Evolutionary conservation across 2,329 filamentous ascomycete species (phyloP), one percentile per base, ranked within the genome.

Genomic region (Clonostachys sp.): DNA sequence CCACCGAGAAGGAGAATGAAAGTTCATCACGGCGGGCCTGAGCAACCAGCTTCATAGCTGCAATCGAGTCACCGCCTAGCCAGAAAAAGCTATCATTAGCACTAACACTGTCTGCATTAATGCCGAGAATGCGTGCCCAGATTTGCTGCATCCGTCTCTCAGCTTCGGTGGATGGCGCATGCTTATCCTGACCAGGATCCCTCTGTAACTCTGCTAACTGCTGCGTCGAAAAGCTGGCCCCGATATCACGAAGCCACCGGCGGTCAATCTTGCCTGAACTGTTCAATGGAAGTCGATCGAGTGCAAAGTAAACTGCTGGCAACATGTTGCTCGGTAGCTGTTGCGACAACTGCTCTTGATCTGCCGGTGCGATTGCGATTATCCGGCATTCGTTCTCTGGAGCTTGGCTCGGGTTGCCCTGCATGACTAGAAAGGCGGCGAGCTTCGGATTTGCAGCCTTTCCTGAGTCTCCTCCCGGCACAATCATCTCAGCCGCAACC

Each of bases 71-170:
- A 33, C 73, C 73, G 9, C 73, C 73, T 0, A 74, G 63, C 1
- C 61, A 61, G 61, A 77, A 75, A 55, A 77, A 76, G 55, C 68
- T 72, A 51, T 74, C 67, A 5, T 70, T 64, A 2, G 64, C 50
- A 4, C 57, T 51, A 24, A 67, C 47, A 6, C 60, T 55, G n/a
- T 34, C n/a, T 24, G 41, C 8, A 12, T 43, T 24, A 6, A 43
- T 8, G 41, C 13, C n/a, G 8, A 36, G 14, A 54, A 45, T 10
- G 61, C 58, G 55, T 33, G 48, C 41, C 65, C 65, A 68, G 16
- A 60, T 45, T 17, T 54, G 49, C 6, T 61, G 57, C 7, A 65
- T 50, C 3, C 57, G 56, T 45, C 55, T 57, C 50, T 68, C 66
- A 12, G 18, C 20, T 12, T 13, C 12, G 12, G 41, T 43, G 6